These are phyloP conservation scores for Pythium scleroteichum DNA, from an alignment of 352 stramenopile species.

Conservation along the genomic window DNA sequence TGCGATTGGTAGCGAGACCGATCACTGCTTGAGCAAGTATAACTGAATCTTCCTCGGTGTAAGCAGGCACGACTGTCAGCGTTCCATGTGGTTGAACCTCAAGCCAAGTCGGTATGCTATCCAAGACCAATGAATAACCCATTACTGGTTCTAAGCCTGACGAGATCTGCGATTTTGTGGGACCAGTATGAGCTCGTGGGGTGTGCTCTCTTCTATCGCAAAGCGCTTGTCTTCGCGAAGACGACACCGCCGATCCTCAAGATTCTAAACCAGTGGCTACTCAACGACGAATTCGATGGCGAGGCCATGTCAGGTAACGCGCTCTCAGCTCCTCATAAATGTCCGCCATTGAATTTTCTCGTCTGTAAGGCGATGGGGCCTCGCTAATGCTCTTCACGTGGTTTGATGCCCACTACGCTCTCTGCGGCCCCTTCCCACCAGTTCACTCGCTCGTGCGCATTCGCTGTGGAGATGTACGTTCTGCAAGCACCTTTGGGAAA, in stretches of 20 bases:
- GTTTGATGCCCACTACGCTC: slow-evolving; percentile 21
- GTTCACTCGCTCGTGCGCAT: slow-evolving; percentile 25
- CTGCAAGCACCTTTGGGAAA: too few relatives aligned
- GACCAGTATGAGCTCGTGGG: slow-evolving; percentile 21
- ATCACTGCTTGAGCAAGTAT: neutral
- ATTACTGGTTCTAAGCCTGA: too few relatives aligned
- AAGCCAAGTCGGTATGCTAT: neutral
- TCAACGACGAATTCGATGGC: slow-evolving; percentile 18
- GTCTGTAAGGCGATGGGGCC: neutral
- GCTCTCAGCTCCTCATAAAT: neutral
- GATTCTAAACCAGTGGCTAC: slow-evolving; percentile 23
- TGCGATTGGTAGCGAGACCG: slow-evolving; percentile 10
- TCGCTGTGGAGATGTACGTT: slow-evolving; percentile 33
- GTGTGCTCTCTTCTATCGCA: slow-evolving; percentile 25
- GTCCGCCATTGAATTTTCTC: neutral
- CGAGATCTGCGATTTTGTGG: too few relatives aligned
- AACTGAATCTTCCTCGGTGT: neutral
- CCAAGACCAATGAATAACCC: too few relatives aligned
- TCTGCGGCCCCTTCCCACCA: slow-evolving; percentile 15
- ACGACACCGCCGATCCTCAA: slow-evolving; percentile 20
- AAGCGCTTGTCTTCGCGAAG: slow-evolving; percentile 24
- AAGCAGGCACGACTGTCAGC: slow-evolving; percentile 23
- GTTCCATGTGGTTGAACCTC: slow-evolving; percentile 27
- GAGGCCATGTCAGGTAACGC: slow-evolving; percentile 10
- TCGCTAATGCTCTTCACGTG: slow-evolving; percentile 15